Evolutionary conservation across 306 rosid genomes (phyloP), one percentile per base, ranked within the genome.

Genomic region (Spatholobus suberectus): DNA sequence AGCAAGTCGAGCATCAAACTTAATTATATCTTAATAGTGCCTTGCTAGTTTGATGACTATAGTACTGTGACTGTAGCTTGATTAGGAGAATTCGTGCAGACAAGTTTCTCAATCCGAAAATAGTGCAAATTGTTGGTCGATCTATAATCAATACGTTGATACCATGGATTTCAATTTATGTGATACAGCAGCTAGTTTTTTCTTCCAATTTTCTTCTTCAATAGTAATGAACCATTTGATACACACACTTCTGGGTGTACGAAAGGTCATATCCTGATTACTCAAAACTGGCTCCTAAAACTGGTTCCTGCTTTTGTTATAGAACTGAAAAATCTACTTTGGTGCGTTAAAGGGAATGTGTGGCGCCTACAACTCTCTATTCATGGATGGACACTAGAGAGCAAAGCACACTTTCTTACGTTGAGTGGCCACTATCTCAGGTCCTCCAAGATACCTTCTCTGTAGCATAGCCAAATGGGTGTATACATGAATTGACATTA

Each of bases 401-500:
- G 54, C 11, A 69, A 69, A 40, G 52, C 51, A 20, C 21, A 38
- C 10, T 38, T 38, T 69, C 7, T 73, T 51, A n/a, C 27, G 49
- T 52, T 52, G 78, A 73, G 49, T 51, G 78, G 78, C 66, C 66
- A 73, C 66, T 51, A 73, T 44, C 76, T 70, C 40, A 70, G 38
- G 24, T 51, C 46, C 44, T 32, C 32, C 27, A 73, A 13, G 14
- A 71, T 70, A 46, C 24, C 26, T 71, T 71, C 44, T 71, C 43
- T 71, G 26, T 71, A 47, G 76, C 59, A 44, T 4, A 15, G 23
- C 24, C 43, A 72, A 49, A 32, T 71, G 41, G 7, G 26, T 1
- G 26, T n/a, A 44, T 27, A 10, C 11, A 71, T 41, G 76, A 43
- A 70, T 47, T 73, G 47, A 73, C 77, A 71, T 47, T 70, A 41